A percentile compares a stretch with the other conserved stretches of the same genome.
Evolutionary conservation across 176 grass and related monocot species (phyloP).

Genomic region (Puccinellia tenuiflora): DNA sequence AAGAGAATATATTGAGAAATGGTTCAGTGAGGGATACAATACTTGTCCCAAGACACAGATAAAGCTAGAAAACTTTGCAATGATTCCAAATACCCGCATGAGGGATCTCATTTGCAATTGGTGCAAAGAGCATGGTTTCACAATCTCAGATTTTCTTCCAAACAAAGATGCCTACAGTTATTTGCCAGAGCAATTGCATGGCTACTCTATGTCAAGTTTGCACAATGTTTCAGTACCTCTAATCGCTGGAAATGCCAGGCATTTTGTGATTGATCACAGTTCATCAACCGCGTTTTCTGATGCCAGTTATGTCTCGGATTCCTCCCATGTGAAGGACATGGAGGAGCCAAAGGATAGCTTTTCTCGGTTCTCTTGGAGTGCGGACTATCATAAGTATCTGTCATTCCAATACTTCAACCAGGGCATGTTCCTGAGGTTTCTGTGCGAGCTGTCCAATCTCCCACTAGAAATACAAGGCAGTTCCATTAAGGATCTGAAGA

Average conservation of each 20-base stretch:
- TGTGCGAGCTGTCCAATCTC: constrained; percentile 58
- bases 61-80: constrained; percentile 69
- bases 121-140: constrained; percentile 49
- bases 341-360: constrained; percentile 44
- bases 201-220: constrained; percentile 85
- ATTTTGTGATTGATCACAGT: constrained; percentile 63
- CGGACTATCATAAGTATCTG: constrained; percentile 61
- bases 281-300: constrained; percentile 62
- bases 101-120: constrained; percentile 80
- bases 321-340: constrained; percentile 36
- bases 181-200: constrained; percentile 50
- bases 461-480: constrained; percentile 53
- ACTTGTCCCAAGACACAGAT: constrained; percentile 75
- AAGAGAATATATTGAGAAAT: constrained; percentile 78
- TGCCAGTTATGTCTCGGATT: constrained; percentile 62
- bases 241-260: constrained; percentile 48
- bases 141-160: constrained; percentile 30
- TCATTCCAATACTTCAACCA: constrained; percentile 72
- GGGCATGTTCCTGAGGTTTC: constrained; percentile 74
- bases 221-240: constrained; percentile 78
- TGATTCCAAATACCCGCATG: constrained; percentile 84
- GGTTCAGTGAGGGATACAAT: constrained; percentile 78
- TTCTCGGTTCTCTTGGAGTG: constrained; percentile 62
- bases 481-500: constrained; percentile 69
- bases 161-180: constrained; percentile 32